Evolutionary conservation across 495 filamentous ascomycete genomes (phyloP), one percentile per base, ranked within the genome.

Genomic region (Bacidia rubella): DNA sequence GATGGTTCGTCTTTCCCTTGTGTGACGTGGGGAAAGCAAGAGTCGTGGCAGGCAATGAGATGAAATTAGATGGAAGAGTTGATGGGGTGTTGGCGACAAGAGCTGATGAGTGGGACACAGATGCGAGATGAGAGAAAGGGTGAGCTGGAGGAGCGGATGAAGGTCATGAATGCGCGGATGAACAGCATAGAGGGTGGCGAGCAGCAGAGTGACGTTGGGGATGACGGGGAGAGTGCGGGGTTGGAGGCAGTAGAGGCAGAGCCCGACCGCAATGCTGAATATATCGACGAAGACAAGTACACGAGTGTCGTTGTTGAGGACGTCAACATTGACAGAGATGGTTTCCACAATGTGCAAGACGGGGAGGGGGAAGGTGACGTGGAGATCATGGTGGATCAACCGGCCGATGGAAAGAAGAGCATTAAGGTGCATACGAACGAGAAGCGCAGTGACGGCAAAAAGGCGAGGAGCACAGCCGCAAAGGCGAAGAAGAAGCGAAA

Each of bases 251-350:
- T 11, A 77, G 79, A 10, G 81, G 73, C 74, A 3, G 71, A 73
- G 3, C 65, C 93, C 19, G 79, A 90, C 63, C 79, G 83, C 58
- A 87, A 96, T 61, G 90, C 90, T 50, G 89, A 95, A 66, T 98
- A 95, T 68, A 77, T 95, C 54, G 92, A 98, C 67, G 92, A 97
- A 65, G 90, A 95, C 61, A 85, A 83, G 65, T 93, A 86, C 62
- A 95, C 90, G 17, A 93, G 85, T 2, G 92, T 98, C 25, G 95
- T 87, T 0, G 79, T 98, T 0, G 88, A 95, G 64, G 83, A 83
- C n/a, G 87, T 98, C 63, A 84, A 83, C 60, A 70, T 90, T 7
- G 80, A 85, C 2, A 80, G 78, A 49, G 80, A 86, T 54, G 85
- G 82, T 5, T 62, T 90, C 12, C 65, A 78, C 48, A 76, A 78